These are phyloP conservation scores for Phytopythium sindhum DNA, from an alignment of 352 stramenopile genomes.

Conservation along the genomic window DNA sequence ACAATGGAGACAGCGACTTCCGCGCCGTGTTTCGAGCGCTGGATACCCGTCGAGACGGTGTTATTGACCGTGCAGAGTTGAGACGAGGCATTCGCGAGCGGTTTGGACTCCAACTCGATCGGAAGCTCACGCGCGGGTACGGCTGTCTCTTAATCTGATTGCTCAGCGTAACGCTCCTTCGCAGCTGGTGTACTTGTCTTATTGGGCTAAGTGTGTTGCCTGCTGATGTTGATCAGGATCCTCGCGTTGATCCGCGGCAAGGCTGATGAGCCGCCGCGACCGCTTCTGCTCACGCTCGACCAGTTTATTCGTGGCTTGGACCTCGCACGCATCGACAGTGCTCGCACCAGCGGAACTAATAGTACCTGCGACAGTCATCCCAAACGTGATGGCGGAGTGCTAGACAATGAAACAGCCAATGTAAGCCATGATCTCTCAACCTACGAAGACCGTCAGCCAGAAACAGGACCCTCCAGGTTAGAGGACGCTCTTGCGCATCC, in stretches of 20 bases:
- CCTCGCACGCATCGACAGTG: constrained; percentile 10
- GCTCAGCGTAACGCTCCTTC: too few relatives aligned
- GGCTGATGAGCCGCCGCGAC: constrained; percentile 25
- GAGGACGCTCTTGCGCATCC: neutral
- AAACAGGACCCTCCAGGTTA: too few relatives aligned
- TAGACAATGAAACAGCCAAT: too few relatives aligned
- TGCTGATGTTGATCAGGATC: constrained; percentile 21
- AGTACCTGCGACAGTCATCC: neutral
- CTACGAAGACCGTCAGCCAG: neutral
- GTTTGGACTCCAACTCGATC: constrained; percentile 55
- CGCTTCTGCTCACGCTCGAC: constrained; percentile 36
- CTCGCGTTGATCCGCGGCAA: constrained; percentile 54
- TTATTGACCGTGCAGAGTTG: constrained; percentile 65
- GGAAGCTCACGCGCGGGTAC: constrained; percentile 60
- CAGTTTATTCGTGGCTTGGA: constrained; percentile 65
- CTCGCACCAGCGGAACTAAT: neutral
- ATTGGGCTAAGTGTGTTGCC: neutral
- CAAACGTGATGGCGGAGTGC: neutral
- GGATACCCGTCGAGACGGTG: constrained; percentile 42
- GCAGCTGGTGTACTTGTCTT: too few relatives aligned
- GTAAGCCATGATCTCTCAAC: neutral
- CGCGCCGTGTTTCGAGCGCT: constrained; percentile 38
- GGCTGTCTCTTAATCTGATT: neutral
- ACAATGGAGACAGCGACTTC: constrained; percentile 7
- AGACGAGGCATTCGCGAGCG: constrained; percentile 31